A percentile compares a stretch with the other conserved stretches of the same genome.
Evolutionary conservation across 345 rosid species (phyloP).

Genomic region (Aquilaria malaccensis): DNA sequence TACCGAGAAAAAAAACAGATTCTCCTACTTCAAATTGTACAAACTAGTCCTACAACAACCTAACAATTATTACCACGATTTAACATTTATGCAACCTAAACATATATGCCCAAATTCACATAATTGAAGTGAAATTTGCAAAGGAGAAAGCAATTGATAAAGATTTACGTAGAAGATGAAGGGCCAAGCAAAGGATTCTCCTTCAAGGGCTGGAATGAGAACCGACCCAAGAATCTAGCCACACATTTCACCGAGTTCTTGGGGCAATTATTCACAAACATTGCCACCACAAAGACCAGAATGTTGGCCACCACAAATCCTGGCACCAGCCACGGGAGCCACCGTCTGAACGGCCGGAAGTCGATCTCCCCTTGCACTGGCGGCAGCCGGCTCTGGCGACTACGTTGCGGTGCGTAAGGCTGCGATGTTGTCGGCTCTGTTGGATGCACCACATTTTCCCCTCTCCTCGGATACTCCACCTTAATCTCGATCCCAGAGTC

Average conservation of each 20-base stretch:
- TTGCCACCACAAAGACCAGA: slow-evolving; percentile 43
- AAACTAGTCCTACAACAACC: too few species aligned
- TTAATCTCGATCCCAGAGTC: slow-evolving; percentile 41
- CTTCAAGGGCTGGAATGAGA: slow-evolving; percentile 77
- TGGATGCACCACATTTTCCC: slow-evolving; percentile 16
- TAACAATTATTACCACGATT: too few species aligned
- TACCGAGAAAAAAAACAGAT: too few species aligned
- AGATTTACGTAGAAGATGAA: slow-evolving; percentile 66
- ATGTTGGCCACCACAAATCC: slow-evolving; percentile 54
- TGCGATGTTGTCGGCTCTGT: slow-evolving; percentile 7
- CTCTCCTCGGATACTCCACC: slow-evolving; percentile 9
- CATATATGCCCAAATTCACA: too few species aligned
- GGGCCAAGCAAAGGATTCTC: slow-evolving; percentile 97
- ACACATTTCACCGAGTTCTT: slow-evolving; percentile 42
- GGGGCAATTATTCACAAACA: slow-evolving; percentile 89
- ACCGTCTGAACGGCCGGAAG: slow-evolving; percentile 48
- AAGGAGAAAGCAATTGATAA: too few species aligned
- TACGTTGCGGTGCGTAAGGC: background rate
- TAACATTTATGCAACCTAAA: too few species aligned
- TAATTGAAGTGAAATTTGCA: too few species aligned
- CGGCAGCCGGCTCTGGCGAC: slow-evolving; percentile 1
- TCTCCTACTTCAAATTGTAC: too few species aligned
- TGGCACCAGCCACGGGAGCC: slow-evolving; percentile 83
- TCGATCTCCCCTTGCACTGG: slow-evolving; percentile 16
- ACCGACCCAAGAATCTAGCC: slow-evolving; percentile 60